Evolutionary conservation across 805 yeast species (phyloP), one percentile per base, ranked within the genome.

Genomic region (Barnettozyma botsteinii): DNA sequence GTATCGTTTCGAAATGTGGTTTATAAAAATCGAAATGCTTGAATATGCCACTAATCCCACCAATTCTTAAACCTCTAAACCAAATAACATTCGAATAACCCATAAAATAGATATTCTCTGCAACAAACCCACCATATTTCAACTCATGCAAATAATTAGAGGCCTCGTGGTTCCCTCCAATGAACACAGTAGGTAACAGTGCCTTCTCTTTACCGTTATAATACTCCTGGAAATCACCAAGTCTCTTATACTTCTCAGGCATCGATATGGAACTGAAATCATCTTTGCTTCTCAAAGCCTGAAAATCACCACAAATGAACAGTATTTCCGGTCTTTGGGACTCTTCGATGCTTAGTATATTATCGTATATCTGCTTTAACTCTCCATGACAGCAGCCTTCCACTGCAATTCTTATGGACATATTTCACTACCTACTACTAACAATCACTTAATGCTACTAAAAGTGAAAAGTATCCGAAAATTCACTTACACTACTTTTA

Each of bases 161-260:
- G 4, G 93, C 79, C 56, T 93, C 98, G 55, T 93, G 98, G 61
- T 93, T 93, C 0, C 98, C 98, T 3, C 98, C 98, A 31, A 93
- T 77, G 49, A 91, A 83, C 0, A 93, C 50, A 0, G 98, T 91
- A 24, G 78, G 60, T 1, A 82, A 69, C 0, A 96, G 96, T 0
- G 96, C 95, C 22, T 38, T 59, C 34, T 62, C 65, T 15, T 52
- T 48, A 1, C 91, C 86, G 1, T 55, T 56, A 53, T 85, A 85
- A 57, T 88, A 91, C 19, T 72, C 64, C 32, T 73, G 77, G 59
- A 91, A 93, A 51, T 91, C 96, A 2, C 96, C 96, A 50, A 87
- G 54, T 31, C 59, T 59, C 33, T 73, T 70, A 60, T 84, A 93
- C 58, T 91, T 91, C 0, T 64, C 62, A 0, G 98, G 98, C 9